A percentile compares a stretch with the other conserved stretches of the same genome.
Conservation (phyloP, 208 protist species). For the Trypanosoma cruzi region DNA sequence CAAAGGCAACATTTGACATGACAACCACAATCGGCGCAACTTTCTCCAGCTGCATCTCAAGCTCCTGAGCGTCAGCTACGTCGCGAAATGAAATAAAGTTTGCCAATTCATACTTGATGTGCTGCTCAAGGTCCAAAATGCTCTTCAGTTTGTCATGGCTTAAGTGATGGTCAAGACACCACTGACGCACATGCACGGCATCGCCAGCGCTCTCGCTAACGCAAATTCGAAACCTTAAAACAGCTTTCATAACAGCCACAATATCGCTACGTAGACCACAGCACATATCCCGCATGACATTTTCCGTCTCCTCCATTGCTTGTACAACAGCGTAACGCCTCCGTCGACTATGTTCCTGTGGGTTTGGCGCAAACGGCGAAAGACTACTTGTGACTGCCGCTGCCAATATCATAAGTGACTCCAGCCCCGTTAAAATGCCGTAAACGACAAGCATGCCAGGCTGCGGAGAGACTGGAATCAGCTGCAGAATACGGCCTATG, state of each 20-base stretch:
- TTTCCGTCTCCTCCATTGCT: constrained; percentile 84
- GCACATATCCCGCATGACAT: constrained; percentile 63
- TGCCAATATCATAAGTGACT: constrained; percentile 62
- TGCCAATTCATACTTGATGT: constrained; percentile 46
- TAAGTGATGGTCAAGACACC: constrained; percentile 32
- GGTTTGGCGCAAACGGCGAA: constrained; percentile 34
- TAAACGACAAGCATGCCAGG: constrained; percentile 43
- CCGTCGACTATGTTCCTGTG: constrained; percentile 20
- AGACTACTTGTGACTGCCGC: constrained; percentile 58
- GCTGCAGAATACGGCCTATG: constrained; percentile 46
- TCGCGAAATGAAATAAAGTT: constrained; percentile 44
- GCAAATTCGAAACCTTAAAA: constrained; percentile 26
- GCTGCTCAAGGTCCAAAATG: constrained; percentile 41
- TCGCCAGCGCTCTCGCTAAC: constrained; percentile 22
- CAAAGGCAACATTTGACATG: constrained; percentile 42
- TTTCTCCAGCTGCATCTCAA: constrained; percentile 36
- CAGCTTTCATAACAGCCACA: constrained; percentile 34
- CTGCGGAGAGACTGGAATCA: constrained; percentile 42
- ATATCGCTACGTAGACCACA: constrained; percentile 34
- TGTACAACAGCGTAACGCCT: constrained; percentile 36
- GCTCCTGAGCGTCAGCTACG: constrained; percentile 29
- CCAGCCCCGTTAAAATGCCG: constrained; percentile 37
- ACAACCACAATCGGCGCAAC: constrained; percentile 34
- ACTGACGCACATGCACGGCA: constrained; percentile 13
- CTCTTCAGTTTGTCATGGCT: constrained; percentile 34